These are phyloP conservation scores for Vitis amurensis DNA, from an alignment of 164 flowering plant species.

Conservation along the genomic window DNA sequence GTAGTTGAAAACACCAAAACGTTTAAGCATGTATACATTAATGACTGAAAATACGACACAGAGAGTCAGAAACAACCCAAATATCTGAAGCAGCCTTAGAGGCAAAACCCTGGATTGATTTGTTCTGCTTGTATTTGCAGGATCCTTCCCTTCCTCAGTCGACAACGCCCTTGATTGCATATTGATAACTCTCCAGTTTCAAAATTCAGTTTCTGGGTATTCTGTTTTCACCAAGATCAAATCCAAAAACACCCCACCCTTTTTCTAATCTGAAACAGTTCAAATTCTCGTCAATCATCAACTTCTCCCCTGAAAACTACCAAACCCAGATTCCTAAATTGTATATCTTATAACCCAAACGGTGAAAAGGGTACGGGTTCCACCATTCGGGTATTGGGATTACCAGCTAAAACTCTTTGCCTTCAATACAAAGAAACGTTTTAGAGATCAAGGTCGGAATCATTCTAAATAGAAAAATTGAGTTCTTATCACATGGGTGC, in stretches of 20 bases:
- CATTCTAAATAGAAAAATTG: neutral
- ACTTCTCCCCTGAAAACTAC: neutral
- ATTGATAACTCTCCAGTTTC: constrained; percentile 1
- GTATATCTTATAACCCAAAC: neutral
- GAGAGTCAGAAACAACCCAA: constrained; percentile 14
- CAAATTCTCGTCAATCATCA: too few relatives aligned
- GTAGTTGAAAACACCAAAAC: neutral
- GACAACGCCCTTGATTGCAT: constrained; percentile 27
- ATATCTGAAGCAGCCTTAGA: neutral
- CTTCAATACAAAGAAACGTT: neutral
- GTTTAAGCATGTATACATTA: too few relatives aligned
- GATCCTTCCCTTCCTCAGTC: constrained; percentile 46
- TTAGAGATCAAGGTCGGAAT: too few relatives aligned
- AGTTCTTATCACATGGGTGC: neutral
- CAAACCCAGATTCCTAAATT: constrained; percentile 8
- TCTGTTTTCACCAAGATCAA: neutral
- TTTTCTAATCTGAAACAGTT: neutral
- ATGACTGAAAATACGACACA: too few relatives aligned
- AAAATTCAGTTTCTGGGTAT: constrained; percentile 13
- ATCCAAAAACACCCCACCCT: neutral
- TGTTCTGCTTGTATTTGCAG: neutral
- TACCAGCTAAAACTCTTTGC: neutral
- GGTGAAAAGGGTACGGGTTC: neutral
- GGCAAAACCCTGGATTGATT: too few relatives aligned
- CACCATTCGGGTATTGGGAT: neutral